Evolutionary conservation across 495 filamentous ascomycete genomes (phyloP), one percentile per base, ranked within the genome.

Genomic region (Astrocystis sublimbata): DNA sequence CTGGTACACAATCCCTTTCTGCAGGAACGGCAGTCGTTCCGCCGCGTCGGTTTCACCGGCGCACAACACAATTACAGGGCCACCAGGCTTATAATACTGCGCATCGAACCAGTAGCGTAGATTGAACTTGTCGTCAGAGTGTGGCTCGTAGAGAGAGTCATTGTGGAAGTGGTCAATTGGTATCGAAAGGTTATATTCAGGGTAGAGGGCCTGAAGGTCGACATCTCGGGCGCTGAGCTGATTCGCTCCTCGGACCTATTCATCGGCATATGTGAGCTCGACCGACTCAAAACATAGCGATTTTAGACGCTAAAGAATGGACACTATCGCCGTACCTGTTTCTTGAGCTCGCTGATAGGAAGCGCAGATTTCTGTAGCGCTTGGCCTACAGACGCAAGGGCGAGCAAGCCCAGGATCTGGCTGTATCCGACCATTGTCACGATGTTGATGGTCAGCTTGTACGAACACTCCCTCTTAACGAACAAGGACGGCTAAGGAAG

Each of bases 151-250:
- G 45, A 72, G 70, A 8, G 84, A 79, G 60, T 89, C 84, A 71
- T 90, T 89, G 73, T 85, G 86, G 77, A 90, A 92, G 66, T 91
- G 88, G 73, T 92, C 88, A 35, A 91, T 76, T 21, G 89, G 89
- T 2, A 86, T 85, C 6, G 83, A 81, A 65, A 92, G 71, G 65
- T 85, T 87, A 74, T 87, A 78, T 13, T 73, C 79, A 49, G 85
- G 79, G 67, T 86, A 88, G 15, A 84, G 67, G 31, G 71, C 62
- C 15, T 67, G 57, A 2, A 75, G 78, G 61, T 81, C 76, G 21
- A 67, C 64, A 61, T 80, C 75, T 54, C 66, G 63, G 9, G 62
- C 26, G 24, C 53, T 58, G 6, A 76, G 41, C 40, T 42, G 35
- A 12, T 26, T 53, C 8, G 12, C 17, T 36, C 28, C 47, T 36